Conservation (phyloP, 495 filamentous ascomycete genomes). For the Daldinia grandis region DNA sequence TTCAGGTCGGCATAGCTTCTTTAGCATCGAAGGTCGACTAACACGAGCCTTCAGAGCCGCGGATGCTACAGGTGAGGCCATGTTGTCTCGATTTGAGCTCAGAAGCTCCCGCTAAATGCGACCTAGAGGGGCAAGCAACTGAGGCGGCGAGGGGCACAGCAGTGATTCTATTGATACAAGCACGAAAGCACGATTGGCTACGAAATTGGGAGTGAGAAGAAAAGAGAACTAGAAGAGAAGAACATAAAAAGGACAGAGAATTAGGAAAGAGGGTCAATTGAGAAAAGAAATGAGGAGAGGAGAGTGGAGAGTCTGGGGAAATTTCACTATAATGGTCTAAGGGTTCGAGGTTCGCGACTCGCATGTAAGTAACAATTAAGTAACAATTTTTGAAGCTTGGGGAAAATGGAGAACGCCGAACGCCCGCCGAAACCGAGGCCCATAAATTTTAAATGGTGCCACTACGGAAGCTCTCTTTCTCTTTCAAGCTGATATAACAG, state of each 20-base stretch:
- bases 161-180: slow-evolving; percentile 16
- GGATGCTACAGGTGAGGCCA: slow-evolving; percentile 66
- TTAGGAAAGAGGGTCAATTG: slow-evolving; percentile 15
- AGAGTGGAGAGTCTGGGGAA: slow-evolving; percentile 32
- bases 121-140: slow-evolving; percentile 20
- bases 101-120: slow-evolving; percentile 17
- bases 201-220: not conserved
- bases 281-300: slow-evolving; percentile 11
- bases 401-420: slow-evolving; percentile 41
- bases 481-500: slow-evolving; percentile 23
- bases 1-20: slow-evolving; percentile 79
- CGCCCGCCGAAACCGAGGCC: slow-evolving; percentile 21
- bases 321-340: slow-evolving; percentile 6
- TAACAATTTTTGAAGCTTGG: slow-evolving; percentile 27
- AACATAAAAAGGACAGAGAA: slow-evolving; percentile 2
- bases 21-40: slow-evolving; percentile 76
- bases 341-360: slow-evolving; percentile 14
- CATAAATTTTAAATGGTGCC: slow-evolving; percentile 22
- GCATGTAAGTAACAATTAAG: not conserved
- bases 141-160: slow-evolving; percentile 5
- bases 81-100: slow-evolving; percentile 39
- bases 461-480: slow-evolving; percentile 18
- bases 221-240: slow-evolving; percentile 4
- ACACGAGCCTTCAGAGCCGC: slow-evolving; percentile 79
- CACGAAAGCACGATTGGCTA: slow-evolving; percentile 1